Evolutionary conservation across 1,139 yeast species (phyloP).

Genomic region (Suhomyces maxii): DNA sequence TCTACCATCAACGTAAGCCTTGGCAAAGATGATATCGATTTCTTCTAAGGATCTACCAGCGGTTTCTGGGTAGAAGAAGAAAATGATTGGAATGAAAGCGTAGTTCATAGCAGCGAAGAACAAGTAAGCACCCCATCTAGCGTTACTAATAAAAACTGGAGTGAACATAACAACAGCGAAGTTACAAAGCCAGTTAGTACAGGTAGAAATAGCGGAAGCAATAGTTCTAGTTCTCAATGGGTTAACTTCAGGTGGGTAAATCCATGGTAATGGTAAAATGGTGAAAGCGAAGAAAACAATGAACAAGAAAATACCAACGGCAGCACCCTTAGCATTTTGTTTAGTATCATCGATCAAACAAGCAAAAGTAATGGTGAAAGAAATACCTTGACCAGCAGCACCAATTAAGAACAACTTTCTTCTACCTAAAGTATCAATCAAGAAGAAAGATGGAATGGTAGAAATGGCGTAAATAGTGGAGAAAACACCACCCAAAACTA

Average conservation of each 20-base stretch:
- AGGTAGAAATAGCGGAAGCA: conserved; percentile 50
- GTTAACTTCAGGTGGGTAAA: conserved; percentile 63
- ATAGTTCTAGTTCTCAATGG: conserved; percentile 62
- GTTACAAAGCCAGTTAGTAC: conserved; percentile 53
- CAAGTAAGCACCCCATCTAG: conserved; percentile 45
- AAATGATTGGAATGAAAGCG: conserved; percentile 26
- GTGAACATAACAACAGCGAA: conserved; percentile 56
- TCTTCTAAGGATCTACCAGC: conserved; percentile 35
- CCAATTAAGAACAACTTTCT: conserved; percentile 58
- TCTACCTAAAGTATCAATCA: conserved; percentile 66
- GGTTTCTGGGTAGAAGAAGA: conserved; percentile 34
- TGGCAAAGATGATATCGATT: conserved; percentile 27
- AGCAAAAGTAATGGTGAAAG: conserved; percentile 44
- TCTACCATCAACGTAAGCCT: conserved; percentile 44
- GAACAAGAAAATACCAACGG: conserved; percentile 32
- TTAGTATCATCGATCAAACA: conserved; percentile 37
- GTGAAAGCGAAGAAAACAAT: conserved; percentile 31
- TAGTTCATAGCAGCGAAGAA: conserved; percentile 28
- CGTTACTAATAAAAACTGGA: conserved; percentile 47
- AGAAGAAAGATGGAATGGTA: conserved; percentile 63
- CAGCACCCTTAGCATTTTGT: conserved; percentile 46
- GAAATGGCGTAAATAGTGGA: conserved; percentile 61
- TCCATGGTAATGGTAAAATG: conserved; percentile 48
- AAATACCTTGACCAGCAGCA: conserved; percentile 47
- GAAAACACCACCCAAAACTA: conserved; percentile 64